phyloP scores from a whole-genome alignment of 2,329 filamentous ascomycete genomes.

The Simplicillium sp. region DNA sequence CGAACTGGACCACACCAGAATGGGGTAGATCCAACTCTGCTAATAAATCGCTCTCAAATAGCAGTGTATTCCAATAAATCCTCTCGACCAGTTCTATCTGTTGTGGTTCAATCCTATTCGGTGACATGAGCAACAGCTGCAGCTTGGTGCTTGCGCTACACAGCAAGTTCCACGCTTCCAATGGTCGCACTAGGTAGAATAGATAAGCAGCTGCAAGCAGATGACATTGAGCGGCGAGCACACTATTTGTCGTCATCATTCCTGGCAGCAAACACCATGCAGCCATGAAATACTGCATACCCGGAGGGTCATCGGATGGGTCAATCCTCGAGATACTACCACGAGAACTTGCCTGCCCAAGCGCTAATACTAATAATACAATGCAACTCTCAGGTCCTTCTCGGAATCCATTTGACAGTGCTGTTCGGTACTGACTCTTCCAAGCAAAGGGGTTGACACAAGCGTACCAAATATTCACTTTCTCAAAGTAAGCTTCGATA shows the following conservation, averaged over 20 bases:
- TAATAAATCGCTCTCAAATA: constrained; percentile 73
- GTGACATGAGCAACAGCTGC: constrained; percentile 66
- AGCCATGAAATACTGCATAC: constrained; percentile 69
- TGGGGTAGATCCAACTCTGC: constrained; percentile 75
- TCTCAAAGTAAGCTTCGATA: constrained; percentile 70
- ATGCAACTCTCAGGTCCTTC: constrained; percentile 77
- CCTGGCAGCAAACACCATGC: constrained; percentile 70
- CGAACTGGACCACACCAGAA: constrained; percentile 73
- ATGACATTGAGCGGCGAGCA: constrained; percentile 71
- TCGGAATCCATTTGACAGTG: constrained; percentile 65
- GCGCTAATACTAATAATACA: constrained; percentile 65
- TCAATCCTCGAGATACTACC: constrained; percentile 69
- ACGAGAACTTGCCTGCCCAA: constrained; percentile 66
- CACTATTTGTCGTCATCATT: constrained; percentile 71
- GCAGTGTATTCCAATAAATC: constrained; percentile 75
- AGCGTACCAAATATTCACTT: constrained; percentile 79
- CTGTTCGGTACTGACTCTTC: constrained; percentile 65
- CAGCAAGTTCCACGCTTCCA: constrained; percentile 75
- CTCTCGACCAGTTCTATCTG: constrained; percentile 66
- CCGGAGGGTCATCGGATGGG: constrained; percentile 61
- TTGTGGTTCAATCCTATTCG: constrained; percentile 58
- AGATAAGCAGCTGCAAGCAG: constrained; percentile 73
- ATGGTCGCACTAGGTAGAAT: constrained; percentile 71
- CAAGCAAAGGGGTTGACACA: constrained; percentile 78
- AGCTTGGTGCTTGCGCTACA: constrained; percentile 75